Conservation (phyloP, 306 rosid species). For the Rosa chinensis region DNA sequence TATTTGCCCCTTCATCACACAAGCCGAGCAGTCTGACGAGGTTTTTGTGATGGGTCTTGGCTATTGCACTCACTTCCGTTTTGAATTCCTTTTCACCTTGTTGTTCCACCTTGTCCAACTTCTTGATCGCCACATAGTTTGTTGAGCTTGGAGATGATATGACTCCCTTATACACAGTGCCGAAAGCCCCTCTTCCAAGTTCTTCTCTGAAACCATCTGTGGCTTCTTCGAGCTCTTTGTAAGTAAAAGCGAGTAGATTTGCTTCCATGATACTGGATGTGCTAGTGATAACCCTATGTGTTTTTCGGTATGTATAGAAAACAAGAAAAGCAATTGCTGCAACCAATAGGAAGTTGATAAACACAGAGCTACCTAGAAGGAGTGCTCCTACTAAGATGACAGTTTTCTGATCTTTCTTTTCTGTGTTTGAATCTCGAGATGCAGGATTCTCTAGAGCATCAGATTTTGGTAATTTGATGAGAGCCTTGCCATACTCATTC, state of each 20-base stretch:
- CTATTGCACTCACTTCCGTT: constrained; percentile 32
- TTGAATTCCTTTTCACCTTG: constrained; percentile 48
- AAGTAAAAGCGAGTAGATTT: constrained; percentile 6
- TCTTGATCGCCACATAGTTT: constrained; percentile 42
- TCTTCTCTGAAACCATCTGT: constrained; percentile 12
- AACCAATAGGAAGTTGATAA: constrained; percentile 27
- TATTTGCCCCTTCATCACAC: constrained; percentile 22
- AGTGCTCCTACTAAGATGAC: constrained; percentile 17
- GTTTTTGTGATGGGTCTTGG: constrained; percentile 36
- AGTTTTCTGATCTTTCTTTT: not conserved
- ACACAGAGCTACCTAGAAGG: constrained; percentile 31
- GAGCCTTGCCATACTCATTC: not conserved
- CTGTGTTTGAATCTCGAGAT: not conserved
- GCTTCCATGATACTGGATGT: constrained; percentile 17
- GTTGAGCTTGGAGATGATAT: constrained; percentile 9
- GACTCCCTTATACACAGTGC: constrained; percentile 13
- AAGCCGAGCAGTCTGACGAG: constrained; percentile 23
- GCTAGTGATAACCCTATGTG: not conserved
- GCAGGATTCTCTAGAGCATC: not conserved
- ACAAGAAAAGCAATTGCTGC: constrained; percentile 2
- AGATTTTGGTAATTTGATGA: constrained; percentile 11
- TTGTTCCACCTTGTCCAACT: constrained; percentile 33
- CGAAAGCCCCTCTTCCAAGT: constrained; percentile 15
- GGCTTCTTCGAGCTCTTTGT: not conserved
- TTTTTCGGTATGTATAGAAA: not conserved